Percentiles rank a stretch among this genome's conserved stretches.
Evolutionary conservation across 2,329 filamentous ascomycete genomes (phyloP).

Genomic region (Fonsecaea pugnacius): DNA sequence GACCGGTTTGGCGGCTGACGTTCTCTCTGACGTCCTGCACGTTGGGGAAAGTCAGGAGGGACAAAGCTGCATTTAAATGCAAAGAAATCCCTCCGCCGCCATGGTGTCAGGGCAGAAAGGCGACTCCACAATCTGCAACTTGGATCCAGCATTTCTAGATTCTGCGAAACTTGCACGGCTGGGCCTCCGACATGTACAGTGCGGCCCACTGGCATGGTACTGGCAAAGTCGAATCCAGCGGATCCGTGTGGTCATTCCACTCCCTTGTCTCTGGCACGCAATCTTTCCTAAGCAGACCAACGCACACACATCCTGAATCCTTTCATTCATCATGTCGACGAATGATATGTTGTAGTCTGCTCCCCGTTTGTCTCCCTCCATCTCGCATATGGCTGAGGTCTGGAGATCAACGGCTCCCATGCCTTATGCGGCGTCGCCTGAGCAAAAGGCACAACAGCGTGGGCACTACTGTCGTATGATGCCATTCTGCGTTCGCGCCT

Average conservation of each 20-base stretch:
- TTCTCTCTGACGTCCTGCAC: background rate
- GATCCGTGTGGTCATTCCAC: slow-evolving; percentile 4
- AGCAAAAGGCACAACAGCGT: slow-evolving; percentile 6
- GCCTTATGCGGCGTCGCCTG: slow-evolving; percentile 7
- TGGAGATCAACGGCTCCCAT: slow-evolving; percentile 10
- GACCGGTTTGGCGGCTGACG: background rate
- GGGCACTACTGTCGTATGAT: slow-evolving; percentile 18
- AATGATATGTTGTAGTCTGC: slow-evolving; percentile 5
- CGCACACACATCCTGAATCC: background rate
- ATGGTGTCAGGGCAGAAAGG: background rate
- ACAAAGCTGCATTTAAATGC: slow-evolving; percentile 37
- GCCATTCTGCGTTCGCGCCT: slow-evolving; percentile 18
- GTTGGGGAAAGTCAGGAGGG: slow-evolving; percentile 8
- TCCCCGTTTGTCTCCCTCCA: slow-evolving; percentile 7
- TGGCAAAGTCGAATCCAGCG: slow-evolving; percentile 4
- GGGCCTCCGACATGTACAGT: slow-evolving; percentile 6
- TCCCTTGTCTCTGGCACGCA: slow-evolving; percentile 11
- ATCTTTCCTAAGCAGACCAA: background rate
- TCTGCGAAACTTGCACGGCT: slow-evolving; percentile 11
- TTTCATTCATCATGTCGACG: slow-evolving; percentile 2
- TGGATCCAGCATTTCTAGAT: slow-evolving; percentile 10
- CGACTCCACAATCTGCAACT: slow-evolving; percentile 10
- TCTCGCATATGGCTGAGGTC: slow-evolving; percentile 10
- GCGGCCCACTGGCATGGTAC: slow-evolving; percentile 10
- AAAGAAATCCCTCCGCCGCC: slow-evolving; percentile 32